phyloP scores from a whole-genome alignment of 2,329 filamentous ascomycete genomes.

The Penicillium expansum region DNA sequence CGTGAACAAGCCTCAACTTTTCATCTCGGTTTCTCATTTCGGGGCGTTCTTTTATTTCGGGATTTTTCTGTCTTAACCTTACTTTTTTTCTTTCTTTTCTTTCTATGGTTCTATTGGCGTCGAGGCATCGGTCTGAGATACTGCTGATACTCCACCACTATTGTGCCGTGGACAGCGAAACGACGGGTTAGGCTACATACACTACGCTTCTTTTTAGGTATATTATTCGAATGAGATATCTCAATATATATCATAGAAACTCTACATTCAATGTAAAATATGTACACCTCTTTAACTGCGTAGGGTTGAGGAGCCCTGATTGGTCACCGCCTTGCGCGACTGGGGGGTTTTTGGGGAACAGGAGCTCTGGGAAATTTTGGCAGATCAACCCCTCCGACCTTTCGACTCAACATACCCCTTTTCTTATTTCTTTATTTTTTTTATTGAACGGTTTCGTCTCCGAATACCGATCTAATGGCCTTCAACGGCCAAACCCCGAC shows the following conservation, averaged over 20 bases:
- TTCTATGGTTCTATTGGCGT: conserved; percentile 3
- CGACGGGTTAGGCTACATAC: neutral
- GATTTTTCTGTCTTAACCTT: conserved; percentile 3
- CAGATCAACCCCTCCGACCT: conserved; percentile 36
- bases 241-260: neutral
- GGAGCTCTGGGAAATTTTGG: conserved; percentile 46
- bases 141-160: conserved; percentile 2
- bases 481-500: conserved; percentile 97
- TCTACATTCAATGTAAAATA: neutral
- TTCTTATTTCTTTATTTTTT: conserved; percentile 21
- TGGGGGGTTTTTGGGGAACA: conserved; percentile 31
- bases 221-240: neutral
- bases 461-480: conserved; percentile 59
- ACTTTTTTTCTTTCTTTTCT: conserved; percentile 1
- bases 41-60: conserved; percentile 6
- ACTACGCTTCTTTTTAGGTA: neutral
- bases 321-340: conserved; percentile 36
- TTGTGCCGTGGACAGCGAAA: neutral
- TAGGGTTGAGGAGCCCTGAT: conserved; percentile 24
- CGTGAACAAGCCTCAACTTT: conserved; percentile 27
- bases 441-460: conserved; percentile 20
- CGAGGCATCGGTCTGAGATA: conserved; percentile 1
- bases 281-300: neutral
- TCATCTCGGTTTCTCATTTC: neutral
- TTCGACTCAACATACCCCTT: conserved; percentile 26